Base-by-base conservation (phyloP, 2,329 filamentous ascomycete genomes). In the Coleophoma crateriformis region DNA sequence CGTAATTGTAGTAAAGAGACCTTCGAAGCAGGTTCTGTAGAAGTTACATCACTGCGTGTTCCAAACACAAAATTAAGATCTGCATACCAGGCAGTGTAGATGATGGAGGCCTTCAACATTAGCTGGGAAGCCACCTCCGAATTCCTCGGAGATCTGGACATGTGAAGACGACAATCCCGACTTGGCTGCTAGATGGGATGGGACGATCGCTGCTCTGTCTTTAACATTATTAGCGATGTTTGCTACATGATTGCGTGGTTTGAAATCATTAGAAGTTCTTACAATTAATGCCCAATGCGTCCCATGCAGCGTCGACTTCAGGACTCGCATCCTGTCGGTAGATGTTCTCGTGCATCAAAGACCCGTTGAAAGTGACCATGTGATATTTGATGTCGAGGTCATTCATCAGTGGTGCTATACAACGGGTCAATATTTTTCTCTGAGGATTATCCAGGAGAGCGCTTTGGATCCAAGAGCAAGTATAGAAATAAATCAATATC, bases 261-360 rank as follows among this genome's bases (percentile, higher is more conserved):
- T 12, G 4, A 14, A 14, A 58, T 27, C 6, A 10, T 27, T 7
- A 27, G 27, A 7, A 27, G 27, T 27, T 10, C 68, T 50, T 49
- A 77, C 74, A 78, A 37, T 75, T 67, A 2, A 72, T 65, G 8
- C 76, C 76, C 0, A 79, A 57, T 1, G 67, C 64, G 19, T 68
- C 61, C 75, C 76, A 79, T 1, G 75, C 76, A 14, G 67, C 69
- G 55, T 79, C 76, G 0, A 77, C 73, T 50, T 73, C 72, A 1
- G 72, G 71, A 4, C 70, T 59, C 12, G 52, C 72, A 19, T 64
- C 55, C 51, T 71, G 64, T 7, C 76, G 70, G 56, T 71, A 79
- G 17, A 73, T 61, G 39, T 72, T 76, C 50, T 74, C 68, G 33
- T 76, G 69, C 20, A 77, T 51, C 14, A 79, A 71, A 0, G 72